phyloP scores from a whole-genome alignment of 2,329 filamentous ascomycete genomes.

The Dichotomopilus funicola region DNA sequence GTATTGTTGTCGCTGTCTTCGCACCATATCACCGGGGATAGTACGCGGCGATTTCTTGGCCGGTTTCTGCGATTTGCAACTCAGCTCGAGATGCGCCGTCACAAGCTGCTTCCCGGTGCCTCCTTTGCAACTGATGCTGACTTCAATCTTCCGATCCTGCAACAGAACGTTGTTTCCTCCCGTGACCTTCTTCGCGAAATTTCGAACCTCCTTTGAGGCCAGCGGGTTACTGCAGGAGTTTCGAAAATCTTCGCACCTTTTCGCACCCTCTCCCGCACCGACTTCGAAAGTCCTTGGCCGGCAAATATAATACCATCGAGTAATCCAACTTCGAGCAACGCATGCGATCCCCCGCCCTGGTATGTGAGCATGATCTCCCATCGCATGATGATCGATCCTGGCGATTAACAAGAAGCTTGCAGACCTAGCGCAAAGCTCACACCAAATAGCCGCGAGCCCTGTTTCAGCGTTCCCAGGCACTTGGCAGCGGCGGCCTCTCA shows the following conservation, averaged over 20 bases:
- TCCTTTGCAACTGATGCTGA: slow-evolving; percentile 1
- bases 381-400: slow-evolving; percentile 26
- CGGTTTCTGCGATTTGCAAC: background rate
- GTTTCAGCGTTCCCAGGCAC: slow-evolving; percentile 33
- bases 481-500: slow-evolving; percentile 20
- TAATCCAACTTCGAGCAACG: slow-evolving; percentile 2
- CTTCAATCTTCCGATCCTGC: background rate
- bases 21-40: no score
- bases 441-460: slow-evolving; percentile 28
- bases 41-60: no score
- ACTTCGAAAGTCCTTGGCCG: slow-evolving; percentile 25
- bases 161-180: slow-evolving; percentile 20
- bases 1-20: no score
- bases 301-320: slow-evolving; percentile 15
- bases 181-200: slow-evolving; percentile 22
- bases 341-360: slow-evolving; percentile 16
- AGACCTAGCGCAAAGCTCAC: slow-evolving; percentile 27
- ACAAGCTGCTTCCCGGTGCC: background rate
- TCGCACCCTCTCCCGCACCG: slow-evolving; percentile 19
- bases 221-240: slow-evolving; percentile 30
- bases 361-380: slow-evolving; percentile 27
- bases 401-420: slow-evolving; percentile 33
- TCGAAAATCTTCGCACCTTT: slow-evolving; percentile 23
- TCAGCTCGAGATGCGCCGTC: background rate
- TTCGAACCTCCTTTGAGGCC: slow-evolving; percentile 30